Evolutionary conservation across 2,329 filamentous ascomycete species (phyloP), one percentile per base, ranked within the genome.

Genomic region (Stagonosporopsis tanaceti): DNA sequence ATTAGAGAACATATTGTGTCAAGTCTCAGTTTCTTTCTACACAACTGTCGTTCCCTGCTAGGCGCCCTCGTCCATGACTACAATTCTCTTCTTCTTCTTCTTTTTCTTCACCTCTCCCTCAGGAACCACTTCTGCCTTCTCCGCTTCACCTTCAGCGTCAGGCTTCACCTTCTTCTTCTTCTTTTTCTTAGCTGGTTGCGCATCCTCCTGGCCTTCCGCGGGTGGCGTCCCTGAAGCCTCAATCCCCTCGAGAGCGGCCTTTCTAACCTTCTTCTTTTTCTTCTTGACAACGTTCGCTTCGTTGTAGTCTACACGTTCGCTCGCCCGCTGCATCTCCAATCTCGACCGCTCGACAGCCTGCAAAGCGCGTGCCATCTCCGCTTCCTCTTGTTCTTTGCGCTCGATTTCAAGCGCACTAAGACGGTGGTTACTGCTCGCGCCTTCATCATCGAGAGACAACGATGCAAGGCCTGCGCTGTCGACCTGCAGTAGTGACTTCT

Each of bases 301-400:
- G 67, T 88, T 87, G 20, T 89, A 85, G 65, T 90, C 85, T 35
- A 93, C 88, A 53, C 89, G 81, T 77, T 93, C 91, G 67, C 89
- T 91, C 35, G 88, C 89, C 54, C 90, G 81, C 77, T 93, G 91
- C 93, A 98, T 97, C 77, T 97, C 92, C 54, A 97, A 80, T 50
- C 95, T 84, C 57, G 96, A 79, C 48, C 88, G 84, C 79, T 98
- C 94, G 3, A 99, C 91, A 75, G 97, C 91, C 74, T 89, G 89
- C 82, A 97, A 87, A 8, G 94, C 95, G 69, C 87, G 87, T 41
- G 87, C 87, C 92, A 97, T 96, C 77, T 97, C 93, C 1, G 86
- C 87, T 59, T 97, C 93, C 70, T 96, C 92, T 15, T 85, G 86
- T 71, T 89, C 85, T 62, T 89, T 85, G 50, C 83, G 82, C 69